These are phyloP conservation scores for Silene coronaria DNA, from an alignment of 179 eudicot genomes.

Conservation along the genomic window DNA sequence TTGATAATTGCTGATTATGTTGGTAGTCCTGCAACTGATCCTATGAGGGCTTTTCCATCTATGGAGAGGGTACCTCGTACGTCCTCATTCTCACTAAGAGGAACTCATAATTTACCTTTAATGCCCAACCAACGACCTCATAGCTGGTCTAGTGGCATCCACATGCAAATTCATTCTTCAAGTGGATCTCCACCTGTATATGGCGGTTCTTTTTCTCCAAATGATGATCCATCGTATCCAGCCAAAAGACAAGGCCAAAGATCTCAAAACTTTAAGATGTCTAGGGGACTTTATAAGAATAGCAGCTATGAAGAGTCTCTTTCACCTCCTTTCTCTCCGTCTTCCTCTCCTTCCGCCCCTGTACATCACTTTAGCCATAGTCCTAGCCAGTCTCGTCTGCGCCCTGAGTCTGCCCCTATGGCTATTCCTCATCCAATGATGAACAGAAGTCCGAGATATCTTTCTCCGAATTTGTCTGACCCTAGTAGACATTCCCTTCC, in stretches of 20 bases:
- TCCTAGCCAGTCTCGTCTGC: constrained; percentile 45
- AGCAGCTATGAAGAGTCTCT: constrained; percentile 58
- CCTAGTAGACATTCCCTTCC: constrained; percentile 75
- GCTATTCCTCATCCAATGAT: constrained; percentile 80
- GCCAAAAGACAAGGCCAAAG: constrained; percentile 46
- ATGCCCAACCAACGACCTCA: constrained; percentile 64
- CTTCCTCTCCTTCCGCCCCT: constrained; percentile 82
- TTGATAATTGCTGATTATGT: constrained; percentile 86
- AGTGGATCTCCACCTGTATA: constrained; percentile 57
- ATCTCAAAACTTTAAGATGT: constrained; percentile 41
- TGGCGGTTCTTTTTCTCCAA: constrained; percentile 31
- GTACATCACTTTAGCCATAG: constrained; percentile 45
- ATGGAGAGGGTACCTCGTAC: constrained; percentile 39
- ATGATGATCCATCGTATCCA: constrained; percentile 45
- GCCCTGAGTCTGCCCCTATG: constrained; percentile 75
- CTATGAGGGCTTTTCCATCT: constrained; percentile 70
- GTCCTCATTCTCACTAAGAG: constrained; percentile 45
- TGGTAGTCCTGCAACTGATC: constrained; percentile 91
- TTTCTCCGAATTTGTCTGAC: constrained; percentile 87
- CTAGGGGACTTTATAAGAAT: constrained; percentile 37
- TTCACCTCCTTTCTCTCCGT: constrained; percentile 92
- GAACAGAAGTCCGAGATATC: constrained; percentile 64
- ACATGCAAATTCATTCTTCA: constrained; percentile 34
- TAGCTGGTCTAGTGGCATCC: constrained; percentile 84
- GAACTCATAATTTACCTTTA: constrained; percentile 41